Evolutionary conservation across 2,329 filamentous ascomycete species (phyloP).

Genomic region (Chaetomium sp.): DNA sequence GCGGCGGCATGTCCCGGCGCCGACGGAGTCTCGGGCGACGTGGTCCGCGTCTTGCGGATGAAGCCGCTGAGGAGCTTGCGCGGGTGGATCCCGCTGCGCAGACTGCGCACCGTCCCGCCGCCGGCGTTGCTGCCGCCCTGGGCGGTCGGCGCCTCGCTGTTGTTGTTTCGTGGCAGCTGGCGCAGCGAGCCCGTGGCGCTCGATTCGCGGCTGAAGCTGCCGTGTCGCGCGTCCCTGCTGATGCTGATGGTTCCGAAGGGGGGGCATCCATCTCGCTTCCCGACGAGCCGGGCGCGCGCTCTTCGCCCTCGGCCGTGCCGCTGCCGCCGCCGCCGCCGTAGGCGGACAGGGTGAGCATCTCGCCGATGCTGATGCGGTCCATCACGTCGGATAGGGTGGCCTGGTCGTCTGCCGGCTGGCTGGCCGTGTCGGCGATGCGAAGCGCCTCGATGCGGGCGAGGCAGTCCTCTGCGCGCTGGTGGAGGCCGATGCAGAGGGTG

Average conservation of each 20-base stretch:
- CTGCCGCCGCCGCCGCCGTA: constrained; percentile 37
- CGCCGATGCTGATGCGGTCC: constrained; percentile 48
- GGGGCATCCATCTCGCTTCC: constrained; percentile 51
- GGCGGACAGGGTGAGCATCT: constrained; percentile 43
- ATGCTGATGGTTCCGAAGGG: constrained; percentile 24
- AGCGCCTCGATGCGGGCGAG: constrained; percentile 52
- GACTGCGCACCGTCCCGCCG: constrained; percentile 41
- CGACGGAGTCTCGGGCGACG: constrained; percentile 36
- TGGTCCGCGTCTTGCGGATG: constrained; percentile 41
- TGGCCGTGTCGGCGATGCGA: constrained; percentile 45
- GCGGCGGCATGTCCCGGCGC: not conserved
- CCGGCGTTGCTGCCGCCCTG: constrained; percentile 22
- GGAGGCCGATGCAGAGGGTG: constrained; percentile 52
- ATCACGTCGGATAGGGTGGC: constrained; percentile 50
- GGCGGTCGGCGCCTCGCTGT: constrained; percentile 37
- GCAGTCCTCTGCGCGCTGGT: constrained; percentile 55
- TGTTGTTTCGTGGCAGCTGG: constrained; percentile 38
- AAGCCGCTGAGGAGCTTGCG: constrained; percentile 48
- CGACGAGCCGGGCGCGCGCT: constrained; percentile 52
- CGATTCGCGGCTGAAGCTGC: constrained; percentile 26
- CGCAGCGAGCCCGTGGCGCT: constrained; percentile 31
- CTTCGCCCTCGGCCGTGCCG: constrained; percentile 43
- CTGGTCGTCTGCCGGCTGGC: constrained; percentile 34
- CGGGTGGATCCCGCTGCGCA: constrained; percentile 46
- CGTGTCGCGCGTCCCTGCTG: constrained; percentile 33